Conservation (phyloP, 2,329 filamentous ascomycete species). For the Fusarium setosum region DNA sequence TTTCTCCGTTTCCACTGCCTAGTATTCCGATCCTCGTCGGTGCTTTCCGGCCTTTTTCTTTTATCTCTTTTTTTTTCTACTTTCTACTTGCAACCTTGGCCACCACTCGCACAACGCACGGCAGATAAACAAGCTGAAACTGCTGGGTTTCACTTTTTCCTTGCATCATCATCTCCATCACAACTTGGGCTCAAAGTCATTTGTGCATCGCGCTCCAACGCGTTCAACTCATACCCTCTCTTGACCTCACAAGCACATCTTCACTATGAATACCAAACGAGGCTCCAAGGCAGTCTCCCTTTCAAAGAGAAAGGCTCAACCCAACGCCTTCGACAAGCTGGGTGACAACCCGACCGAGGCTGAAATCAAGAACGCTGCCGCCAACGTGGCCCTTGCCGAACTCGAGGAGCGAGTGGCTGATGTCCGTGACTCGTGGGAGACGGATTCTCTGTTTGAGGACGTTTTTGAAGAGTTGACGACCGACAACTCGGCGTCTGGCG, state of each 20-base stretch:
- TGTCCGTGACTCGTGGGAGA: constrained; percentile 69
- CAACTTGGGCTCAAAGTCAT: too few relatives aligned
- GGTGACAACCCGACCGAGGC: constrained; percentile 49
- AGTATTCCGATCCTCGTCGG: too few relatives aligned
- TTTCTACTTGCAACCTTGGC: neutral
- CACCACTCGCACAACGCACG: neutral
- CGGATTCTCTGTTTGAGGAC: constrained; percentile 73
- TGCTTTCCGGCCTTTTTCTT: neutral
- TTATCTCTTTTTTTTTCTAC: neutral
- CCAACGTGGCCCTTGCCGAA: constrained; percentile 54
- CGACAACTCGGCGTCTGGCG: constrained; percentile 57
- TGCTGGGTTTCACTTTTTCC: neutral
- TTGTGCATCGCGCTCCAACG: too few relatives aligned
- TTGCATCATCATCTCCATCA: neutral
- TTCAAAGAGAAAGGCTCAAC: constrained; percentile 47
- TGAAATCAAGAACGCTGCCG: constrained; percentile 50
- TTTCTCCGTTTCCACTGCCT: too few relatives aligned
- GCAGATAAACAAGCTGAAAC: neutral
- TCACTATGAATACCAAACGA: constrained; percentile 46
- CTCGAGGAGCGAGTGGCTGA: constrained; percentile 65
- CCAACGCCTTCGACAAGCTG: constrained; percentile 50
- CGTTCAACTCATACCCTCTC: neutral
- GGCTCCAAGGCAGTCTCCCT: constrained; percentile 47
- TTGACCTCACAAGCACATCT: neutral
- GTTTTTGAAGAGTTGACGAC: constrained; percentile 68